These are phyloP conservation scores for Fusarium guadeloupense DNA, from an alignment of 2,329 filamentous ascomycete genomes.

Conservation along the genomic window DNA sequence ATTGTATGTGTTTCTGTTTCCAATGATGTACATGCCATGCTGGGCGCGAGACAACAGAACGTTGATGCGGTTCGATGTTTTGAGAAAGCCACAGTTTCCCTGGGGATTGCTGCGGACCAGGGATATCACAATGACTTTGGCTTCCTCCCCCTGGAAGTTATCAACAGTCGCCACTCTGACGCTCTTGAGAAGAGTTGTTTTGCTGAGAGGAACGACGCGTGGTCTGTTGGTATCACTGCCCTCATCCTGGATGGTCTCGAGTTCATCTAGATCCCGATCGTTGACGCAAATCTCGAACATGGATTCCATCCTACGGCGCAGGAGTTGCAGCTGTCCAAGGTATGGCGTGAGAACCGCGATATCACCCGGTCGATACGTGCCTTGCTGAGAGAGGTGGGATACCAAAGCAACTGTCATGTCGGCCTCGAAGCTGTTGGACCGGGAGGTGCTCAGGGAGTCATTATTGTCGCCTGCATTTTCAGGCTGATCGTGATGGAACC, in stretches of 20 bases:
- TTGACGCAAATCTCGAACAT: slow-evolving; percentile 70
- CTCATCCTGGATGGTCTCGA: too few species aligned
- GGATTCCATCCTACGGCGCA: slow-evolving; percentile 55
- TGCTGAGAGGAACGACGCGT: too few species aligned
- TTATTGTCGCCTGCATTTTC: slow-evolving; percentile 53
- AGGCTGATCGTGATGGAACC: slow-evolving; percentile 65
- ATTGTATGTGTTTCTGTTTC: slow-evolving; percentile 66
- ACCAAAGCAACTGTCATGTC: slow-evolving; percentile 71
- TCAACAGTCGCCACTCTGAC: slow-evolving; percentile 74
- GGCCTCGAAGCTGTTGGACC: slow-evolving; percentile 68
- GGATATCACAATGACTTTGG: slow-evolving; percentile 74
- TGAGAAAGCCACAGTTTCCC: slow-evolving; percentile 70
- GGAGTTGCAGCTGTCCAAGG: slow-evolving; percentile 62
- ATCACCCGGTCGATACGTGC: slow-evolving; percentile 65
- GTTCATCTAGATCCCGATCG: slow-evolving; percentile 68
- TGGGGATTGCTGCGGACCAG: slow-evolving; percentile 74
- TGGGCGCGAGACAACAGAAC: slow-evolving; percentile 72
- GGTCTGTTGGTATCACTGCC: too few species aligned
- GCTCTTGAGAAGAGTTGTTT: too few species aligned
- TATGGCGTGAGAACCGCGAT: slow-evolving; percentile 78
- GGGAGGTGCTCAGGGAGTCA: slow-evolving; percentile 54
- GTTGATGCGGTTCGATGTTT: slow-evolving; percentile 73
- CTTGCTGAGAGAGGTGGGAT: slow-evolving; percentile 72
- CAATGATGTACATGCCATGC: slow-evolving; percentile 75
- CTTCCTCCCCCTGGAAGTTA: slow-evolving; percentile 83